Evolutionary conservation across 768 basidiomycete genomes (phyloP).

Genomic region (Nidula microcarpa): DNA sequence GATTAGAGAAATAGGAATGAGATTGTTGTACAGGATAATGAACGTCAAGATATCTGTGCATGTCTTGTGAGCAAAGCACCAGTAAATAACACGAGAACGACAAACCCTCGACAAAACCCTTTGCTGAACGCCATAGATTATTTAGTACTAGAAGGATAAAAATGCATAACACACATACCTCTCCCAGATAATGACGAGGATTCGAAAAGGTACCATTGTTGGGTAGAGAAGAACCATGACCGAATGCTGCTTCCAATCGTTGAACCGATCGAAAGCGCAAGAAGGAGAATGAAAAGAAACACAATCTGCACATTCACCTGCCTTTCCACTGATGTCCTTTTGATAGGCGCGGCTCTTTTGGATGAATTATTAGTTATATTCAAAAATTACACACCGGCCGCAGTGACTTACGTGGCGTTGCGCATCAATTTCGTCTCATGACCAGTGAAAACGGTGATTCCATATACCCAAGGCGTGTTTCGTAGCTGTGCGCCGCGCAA

Average conservation of each 20-base stretch:
- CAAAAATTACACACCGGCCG: slow-evolving; percentile 4
- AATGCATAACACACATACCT: slow-evolving; percentile 39
- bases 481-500: slow-evolving; percentile 93
- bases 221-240: slow-evolving; percentile 81
- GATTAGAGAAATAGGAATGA: slow-evolving; percentile 98
- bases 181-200: slow-evolving; percentile 53
- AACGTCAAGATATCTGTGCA: slow-evolving; percentile 89
- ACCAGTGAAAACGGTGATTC: slow-evolving; percentile 89
- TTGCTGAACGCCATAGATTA: slow-evolving; percentile 40
- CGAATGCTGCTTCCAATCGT: slow-evolving; percentile 91
- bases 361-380: background rate
- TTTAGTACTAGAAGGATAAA: slow-evolving; percentile 1
- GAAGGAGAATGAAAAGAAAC: slow-evolving; percentile 85
- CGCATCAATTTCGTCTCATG: slow-evolving; percentile 99
- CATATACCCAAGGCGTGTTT: slow-evolving; percentile 97
- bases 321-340: slow-evolving; percentile 91
- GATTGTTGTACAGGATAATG: slow-evolving; percentile 98
- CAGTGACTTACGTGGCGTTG: slow-evolving; percentile 81
- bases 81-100: slow-evolving; percentile 6
- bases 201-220: slow-evolving; percentile 90
- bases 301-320: slow-evolving; percentile 97
- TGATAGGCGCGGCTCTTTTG: slow-evolving; percentile 88
- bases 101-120: slow-evolving; percentile 77
- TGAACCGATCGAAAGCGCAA: slow-evolving; percentile 86
- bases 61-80: slow-evolving; percentile 1